Percentiles rank a stretch among this genome's conserved stretches.
Evolutionary conservation across 2,329 filamentous ascomycete species (phyloP).

Genomic region (Laburnicola sp.): DNA sequence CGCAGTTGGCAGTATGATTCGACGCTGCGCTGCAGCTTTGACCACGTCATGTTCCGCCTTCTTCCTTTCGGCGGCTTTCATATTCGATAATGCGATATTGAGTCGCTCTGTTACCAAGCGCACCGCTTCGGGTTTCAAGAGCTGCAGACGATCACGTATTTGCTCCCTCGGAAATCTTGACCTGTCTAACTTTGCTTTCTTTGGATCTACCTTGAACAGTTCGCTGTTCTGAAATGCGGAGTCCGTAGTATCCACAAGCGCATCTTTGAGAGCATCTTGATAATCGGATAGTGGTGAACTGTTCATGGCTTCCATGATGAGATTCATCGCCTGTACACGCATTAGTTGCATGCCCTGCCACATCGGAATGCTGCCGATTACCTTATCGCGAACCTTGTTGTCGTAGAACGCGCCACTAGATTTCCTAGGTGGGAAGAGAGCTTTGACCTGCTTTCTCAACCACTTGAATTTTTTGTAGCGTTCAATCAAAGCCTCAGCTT

Average conservation of each 20-base stretch:
- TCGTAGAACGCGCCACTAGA: background rate
- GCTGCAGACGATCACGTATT: constrained; percentile 5
- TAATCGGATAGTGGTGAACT: background rate
- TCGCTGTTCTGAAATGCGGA: constrained; percentile 13
- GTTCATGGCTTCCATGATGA: constrained; percentile 1
- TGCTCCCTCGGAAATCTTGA: constrained; percentile 1
- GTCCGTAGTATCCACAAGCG: constrained; percentile 1
- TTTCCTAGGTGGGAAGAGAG: background rate
- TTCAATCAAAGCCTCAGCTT: constrained; percentile 5
- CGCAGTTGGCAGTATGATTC: constrained; percentile 16
- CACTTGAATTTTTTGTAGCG: constrained; percentile 5
- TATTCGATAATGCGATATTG: background rate
- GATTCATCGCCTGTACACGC: background rate
- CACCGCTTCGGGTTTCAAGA: constrained; percentile 17
- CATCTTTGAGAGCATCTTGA: background rate
- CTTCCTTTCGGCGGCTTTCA: constrained; percentile 15
- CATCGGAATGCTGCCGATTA: background rate
- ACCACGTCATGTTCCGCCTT: background rate
- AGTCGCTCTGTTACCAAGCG: constrained; percentile 7
- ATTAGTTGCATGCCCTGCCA: background rate
- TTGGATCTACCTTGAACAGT: background rate
- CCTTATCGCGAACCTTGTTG: constrained; percentile 1
- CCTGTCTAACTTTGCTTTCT: constrained; percentile 1
- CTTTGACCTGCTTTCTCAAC: constrained; percentile 2
- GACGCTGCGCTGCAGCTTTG: constrained; percentile 24